Conservation (phyloP, 2,329 filamentous ascomycete genomes). For the Scedosporium dehoogii region DNA sequence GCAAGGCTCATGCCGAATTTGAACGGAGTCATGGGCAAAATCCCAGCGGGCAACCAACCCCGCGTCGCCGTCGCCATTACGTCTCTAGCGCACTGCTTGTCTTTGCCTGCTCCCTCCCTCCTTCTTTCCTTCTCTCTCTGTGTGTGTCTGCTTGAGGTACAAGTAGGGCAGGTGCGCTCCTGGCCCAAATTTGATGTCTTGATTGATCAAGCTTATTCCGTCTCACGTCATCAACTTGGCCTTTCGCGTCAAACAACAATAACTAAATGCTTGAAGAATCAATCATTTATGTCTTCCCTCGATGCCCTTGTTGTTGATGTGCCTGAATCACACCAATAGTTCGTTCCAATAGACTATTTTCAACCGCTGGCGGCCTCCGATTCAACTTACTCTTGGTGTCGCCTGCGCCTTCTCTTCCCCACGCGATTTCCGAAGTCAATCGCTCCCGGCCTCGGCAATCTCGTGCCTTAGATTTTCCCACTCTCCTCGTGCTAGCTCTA, state of each 20-base stretch:
- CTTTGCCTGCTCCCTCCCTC: background rate
- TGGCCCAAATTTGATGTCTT: no score
- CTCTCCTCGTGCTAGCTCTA: background rate
- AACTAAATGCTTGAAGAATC: no score
- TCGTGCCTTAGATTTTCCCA: background rate
- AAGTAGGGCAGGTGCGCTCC: no score
- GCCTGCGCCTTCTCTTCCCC: background rate
- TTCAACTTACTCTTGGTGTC: background rate
- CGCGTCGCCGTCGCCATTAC: background rate
- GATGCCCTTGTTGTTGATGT: background rate
- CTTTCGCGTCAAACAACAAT: no score
- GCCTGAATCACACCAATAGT: background rate
- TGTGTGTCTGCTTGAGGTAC: no score
- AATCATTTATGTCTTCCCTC: no score
- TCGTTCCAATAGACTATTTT: background rate
- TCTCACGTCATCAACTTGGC: background rate
- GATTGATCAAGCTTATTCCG: background rate
- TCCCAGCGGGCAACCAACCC: background rate
- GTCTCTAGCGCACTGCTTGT: background rate
- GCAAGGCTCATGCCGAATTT: no score
- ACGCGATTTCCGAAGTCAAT: background rate
- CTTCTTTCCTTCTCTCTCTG: background rate
- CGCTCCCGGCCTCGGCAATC: no score
- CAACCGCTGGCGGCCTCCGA: background rate
- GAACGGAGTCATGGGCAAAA: background rate